Evolutionary conservation across 345 rosid species (phyloP), one percentile per base, ranked within the genome.

Genomic region (Geranium brycei): DNA sequence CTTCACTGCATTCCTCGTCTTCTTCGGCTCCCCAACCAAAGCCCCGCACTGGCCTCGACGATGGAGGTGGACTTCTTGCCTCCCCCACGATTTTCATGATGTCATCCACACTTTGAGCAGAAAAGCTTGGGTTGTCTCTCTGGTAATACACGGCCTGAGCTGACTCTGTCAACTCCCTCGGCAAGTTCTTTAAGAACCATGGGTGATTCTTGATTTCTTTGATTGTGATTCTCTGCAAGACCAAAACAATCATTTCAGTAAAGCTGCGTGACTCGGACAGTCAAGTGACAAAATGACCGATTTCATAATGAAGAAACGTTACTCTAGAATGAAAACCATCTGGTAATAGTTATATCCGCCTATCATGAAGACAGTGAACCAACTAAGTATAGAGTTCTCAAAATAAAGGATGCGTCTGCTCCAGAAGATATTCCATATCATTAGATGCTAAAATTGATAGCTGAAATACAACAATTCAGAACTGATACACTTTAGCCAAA

Each of bases 161-260:
- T 62, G 95, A 38, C 41, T 93, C 99, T 3, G 77, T 78, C 58
- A 90, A 86, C 76, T 93, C 99, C 78, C 79, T 82, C 0, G 99
- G 99, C 67, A 93, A 80, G 76, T 88, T 93, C 91, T 90, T 90
- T 65, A 93, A 66, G 78, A 85, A 93, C 99, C 99, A 93, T 0
- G 97, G 92, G 59, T 93, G 99, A 31, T 64, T 83, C 76, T 86
- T 90, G 61, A 93, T 86, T 73, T 93, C 97, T 68, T 83, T 78
- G 62, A 93, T 78, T 1, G 86, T 76, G 64, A 85, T 87, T 76
- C 96, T 87, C 98, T 92, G 76, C 66, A 19, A 41, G 17, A 23
- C 17, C 30, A 14, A 67, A 13, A 59, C 35, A 23, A 65, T 8
- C 16, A 14, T 38, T 23, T 23, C 28, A 23, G 28, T 23, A 23